Conservation (phyloP, 192 early-diverging fungal genomes). For the Mortierella claussenii region DNA sequence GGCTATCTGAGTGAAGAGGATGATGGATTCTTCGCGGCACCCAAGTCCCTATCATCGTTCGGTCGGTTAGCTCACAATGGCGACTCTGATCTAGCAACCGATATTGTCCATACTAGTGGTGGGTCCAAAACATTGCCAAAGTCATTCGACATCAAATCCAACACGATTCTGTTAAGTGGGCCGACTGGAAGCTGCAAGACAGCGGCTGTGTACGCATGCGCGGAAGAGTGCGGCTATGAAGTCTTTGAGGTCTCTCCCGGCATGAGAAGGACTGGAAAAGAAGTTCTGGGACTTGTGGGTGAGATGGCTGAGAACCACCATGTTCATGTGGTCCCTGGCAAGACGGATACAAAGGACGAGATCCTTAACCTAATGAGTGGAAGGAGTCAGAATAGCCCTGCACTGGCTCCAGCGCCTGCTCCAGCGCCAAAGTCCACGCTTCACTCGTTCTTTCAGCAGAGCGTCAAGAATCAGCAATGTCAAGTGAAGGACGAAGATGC, state of each 20-base stretch:
- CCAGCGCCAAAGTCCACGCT: constrained; percentile 18
- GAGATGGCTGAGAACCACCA: constrained; percentile 82
- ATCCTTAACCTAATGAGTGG: constrained; percentile 1
- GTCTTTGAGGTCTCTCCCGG: constrained; percentile 82
- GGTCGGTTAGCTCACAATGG: constrained; percentile 8
- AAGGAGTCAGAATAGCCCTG: constrained; percentile 6
- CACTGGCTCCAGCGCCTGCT: not conserved
- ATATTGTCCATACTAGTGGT: not conserved
- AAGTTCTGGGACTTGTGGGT: constrained; percentile 69
- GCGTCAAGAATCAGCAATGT: not conserved
- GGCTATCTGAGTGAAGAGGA: constrained; percentile 36
- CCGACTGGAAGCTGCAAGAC: constrained; percentile 79
- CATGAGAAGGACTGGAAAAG: constrained; percentile 73
- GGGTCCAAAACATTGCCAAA: constrained; percentile 3
- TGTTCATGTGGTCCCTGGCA: constrained; percentile 60
- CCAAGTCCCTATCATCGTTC: constrained; percentile 22
- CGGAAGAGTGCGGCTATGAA: constrained; percentile 76
- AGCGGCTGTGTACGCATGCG: constrained; percentile 76
- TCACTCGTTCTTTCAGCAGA: constrained; percentile 29
- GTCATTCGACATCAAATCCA: constrained; percentile 57
- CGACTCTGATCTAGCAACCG: not conserved
- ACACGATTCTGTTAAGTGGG: constrained; percentile 74
- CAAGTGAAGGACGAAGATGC: constrained; percentile 5
- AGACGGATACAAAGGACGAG: constrained; percentile 23
- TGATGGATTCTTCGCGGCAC: constrained; percentile 10